Evolutionary conservation across 2,329 filamentous ascomycete species (phyloP).

Genomic region (Alternaria triticina): DNA sequence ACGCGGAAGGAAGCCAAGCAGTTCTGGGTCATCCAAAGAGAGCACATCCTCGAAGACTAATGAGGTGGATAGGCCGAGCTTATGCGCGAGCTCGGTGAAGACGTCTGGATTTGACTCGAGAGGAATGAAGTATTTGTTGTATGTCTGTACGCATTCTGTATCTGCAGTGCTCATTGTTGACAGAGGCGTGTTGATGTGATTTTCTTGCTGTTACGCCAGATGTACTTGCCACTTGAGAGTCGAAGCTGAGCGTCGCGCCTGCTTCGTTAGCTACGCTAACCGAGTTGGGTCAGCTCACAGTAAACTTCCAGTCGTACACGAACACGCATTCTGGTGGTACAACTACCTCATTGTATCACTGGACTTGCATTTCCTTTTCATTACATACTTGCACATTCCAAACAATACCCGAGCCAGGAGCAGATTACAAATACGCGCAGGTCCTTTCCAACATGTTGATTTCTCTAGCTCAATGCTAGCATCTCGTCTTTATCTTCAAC

Average conservation of each 20-base stretch:
- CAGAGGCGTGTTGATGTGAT: not conserved
- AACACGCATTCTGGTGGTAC: not conserved
- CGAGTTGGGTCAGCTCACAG: not conserved
- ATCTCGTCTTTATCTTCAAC: too few relatives aligned
- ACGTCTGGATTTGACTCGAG: constrained; percentile 81
- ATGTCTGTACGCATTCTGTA: not conserved
- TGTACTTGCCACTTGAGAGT: not conserved
- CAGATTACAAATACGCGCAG: too few relatives aligned
- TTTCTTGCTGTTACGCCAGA: not conserved
- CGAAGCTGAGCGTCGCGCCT: not conserved
- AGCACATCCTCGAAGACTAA: constrained; percentile 87
- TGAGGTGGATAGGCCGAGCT: constrained; percentile 74
- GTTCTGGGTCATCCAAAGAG: constrained; percentile 79
- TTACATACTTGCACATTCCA: too few relatives aligned
- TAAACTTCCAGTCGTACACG: not conserved
- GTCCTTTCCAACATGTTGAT: too few relatives aligned
- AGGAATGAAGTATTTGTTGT: constrained; percentile 37
- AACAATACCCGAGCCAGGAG: too few relatives aligned
- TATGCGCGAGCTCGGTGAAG: constrained; percentile 82
- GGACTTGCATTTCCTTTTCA: too few relatives aligned
- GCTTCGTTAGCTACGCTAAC: not conserved
- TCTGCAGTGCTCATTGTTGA: not conserved
- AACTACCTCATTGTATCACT: not conserved
- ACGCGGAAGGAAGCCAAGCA: constrained; percentile 82
- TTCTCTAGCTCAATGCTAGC: too few relatives aligned